A percentile compares a stretch with the other conserved stretches of the same genome.
phyloP scores from a whole-genome alignment of 148 eudicot genomes.

The Rhododendron williamsianum region DNA sequence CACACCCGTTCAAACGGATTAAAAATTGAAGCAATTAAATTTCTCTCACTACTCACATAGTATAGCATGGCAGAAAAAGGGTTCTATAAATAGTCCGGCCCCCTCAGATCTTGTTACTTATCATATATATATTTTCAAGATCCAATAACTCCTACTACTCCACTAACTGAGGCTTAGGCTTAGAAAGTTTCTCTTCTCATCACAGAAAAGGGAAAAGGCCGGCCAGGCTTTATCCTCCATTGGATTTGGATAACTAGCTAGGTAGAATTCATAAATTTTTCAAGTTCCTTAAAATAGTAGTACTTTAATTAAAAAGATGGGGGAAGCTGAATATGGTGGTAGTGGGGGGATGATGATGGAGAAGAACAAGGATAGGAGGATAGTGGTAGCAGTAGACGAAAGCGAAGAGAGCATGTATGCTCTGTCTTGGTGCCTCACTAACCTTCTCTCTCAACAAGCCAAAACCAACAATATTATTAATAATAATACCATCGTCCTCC shows the following conservation, averaged over 20 bases:
- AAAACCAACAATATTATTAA: conserved; percentile 16
- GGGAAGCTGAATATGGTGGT: not conserved
- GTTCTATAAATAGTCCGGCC: not conserved
- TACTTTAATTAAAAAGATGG: too few relatives aligned
- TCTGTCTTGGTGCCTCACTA: conserved; percentile 71
- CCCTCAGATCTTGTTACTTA: not conserved
- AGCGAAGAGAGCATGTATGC: conserved; percentile 95
- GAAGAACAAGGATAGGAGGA: conserved; percentile 21
- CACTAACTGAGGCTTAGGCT: not conserved
- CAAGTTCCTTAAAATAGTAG: too few relatives aligned
- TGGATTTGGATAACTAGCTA: not conserved
- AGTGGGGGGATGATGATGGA: not conserved
- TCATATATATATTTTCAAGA: not conserved
- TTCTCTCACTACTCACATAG: not conserved
- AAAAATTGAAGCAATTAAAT: not conserved
- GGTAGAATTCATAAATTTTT: too few relatives aligned
- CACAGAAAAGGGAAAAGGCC: not conserved
- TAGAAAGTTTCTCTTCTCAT: not conserved
- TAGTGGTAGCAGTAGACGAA: conserved; percentile 75
- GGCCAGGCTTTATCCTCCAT: not conserved
- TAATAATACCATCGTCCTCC: conserved; percentile 38
- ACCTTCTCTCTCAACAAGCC: conserved; percentile 31
- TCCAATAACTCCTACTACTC: too few relatives aligned
- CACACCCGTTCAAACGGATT: too few relatives aligned
- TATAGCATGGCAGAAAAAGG: not conserved